Percentiles rank a stretch among this genome's conserved stretches.
Evolutionary conservation across 345 rosid species (phyloP).

Genomic region (Eucalyptus camaldulensis): DNA sequence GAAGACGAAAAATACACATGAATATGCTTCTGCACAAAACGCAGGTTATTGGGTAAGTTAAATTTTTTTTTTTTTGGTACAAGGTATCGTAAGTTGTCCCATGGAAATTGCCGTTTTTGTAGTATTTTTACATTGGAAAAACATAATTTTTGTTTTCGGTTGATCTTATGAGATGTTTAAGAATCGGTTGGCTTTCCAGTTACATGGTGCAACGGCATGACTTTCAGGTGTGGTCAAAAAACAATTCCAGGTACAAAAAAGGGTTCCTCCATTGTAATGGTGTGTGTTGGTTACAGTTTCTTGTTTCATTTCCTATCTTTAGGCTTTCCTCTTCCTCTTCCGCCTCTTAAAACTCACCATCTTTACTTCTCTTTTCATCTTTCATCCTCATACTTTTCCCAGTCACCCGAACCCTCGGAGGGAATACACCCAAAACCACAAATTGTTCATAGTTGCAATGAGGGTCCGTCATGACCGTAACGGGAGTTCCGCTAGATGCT

Average conservation of each 20-base stretch:
- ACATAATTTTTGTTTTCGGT: neutral
- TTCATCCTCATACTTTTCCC: neutral
- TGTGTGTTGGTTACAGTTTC: neutral
- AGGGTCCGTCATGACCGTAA: neutral
- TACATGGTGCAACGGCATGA: neutral
- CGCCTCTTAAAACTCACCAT: neutral
- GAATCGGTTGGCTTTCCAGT: neutral
- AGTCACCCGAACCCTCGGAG: neutral
- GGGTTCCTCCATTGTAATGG: neutral
- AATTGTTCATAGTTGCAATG: neutral
- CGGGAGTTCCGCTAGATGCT: conserved; percentile 31
- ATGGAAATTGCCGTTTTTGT: neutral
- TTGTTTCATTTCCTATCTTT: neutral
- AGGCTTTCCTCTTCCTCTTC: neutral
- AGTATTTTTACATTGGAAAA: neutral
- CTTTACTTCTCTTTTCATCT: neutral
- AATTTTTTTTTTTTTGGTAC: neutral
- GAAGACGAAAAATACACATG: neutral
- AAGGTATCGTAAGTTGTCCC: neutral
- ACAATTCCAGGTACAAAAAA: neutral
- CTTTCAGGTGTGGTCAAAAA: neutral
- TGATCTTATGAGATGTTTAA: neutral
- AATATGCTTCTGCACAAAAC: neutral
- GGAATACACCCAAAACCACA: neutral
- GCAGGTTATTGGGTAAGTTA: neutral